Percentiles rank a stretch among this genome's conserved stretches.
Conservation (phyloP, 2,329 filamentous ascomycete species). For the Penicillium digitatum region DNA sequence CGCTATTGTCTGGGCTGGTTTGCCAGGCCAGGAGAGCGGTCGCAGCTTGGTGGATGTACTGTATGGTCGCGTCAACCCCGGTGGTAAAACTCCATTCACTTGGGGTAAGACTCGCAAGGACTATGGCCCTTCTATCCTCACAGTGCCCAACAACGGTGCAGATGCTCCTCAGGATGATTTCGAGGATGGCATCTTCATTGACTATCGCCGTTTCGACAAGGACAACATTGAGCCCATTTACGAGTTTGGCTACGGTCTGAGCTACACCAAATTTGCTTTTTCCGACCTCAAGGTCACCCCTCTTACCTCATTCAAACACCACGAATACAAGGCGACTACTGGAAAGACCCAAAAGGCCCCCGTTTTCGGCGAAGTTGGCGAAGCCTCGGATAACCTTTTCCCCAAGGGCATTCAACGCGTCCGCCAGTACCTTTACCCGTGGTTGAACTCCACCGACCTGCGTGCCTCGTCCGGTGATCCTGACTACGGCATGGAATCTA, state of each 20-base stretch:
- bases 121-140: conserved; percentile 56
- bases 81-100: conserved; percentile 60
- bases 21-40: conserved; percentile 71
- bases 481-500: conserved; percentile 51
- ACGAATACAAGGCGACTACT: conserved; percentile 51
- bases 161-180: conserved; percentile 58
- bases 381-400: conserved; percentile 53
- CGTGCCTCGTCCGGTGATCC: conserved; percentile 50
- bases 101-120: conserved; percentile 52
- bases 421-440: conserved; percentile 60
- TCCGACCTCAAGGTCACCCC: conserved; percentile 53
- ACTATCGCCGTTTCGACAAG: conserved; percentile 52
- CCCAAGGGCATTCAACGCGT: conserved; percentile 52
- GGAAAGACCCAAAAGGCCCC: conserved; percentile 54
- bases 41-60: conserved; percentile 71
- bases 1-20: conserved; percentile 69
- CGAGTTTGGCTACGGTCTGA: conserved; percentile 60
- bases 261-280: conserved; percentile 61
- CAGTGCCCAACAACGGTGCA: conserved; percentile 55
- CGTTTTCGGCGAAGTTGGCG: conserved; percentile 48
- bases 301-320: conserved; percentile 48
- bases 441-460: conserved; percentile 58
- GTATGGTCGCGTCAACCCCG: conserved; percentile 63
- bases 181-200: conserved; percentile 58
- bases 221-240: conserved; percentile 55